Conservation (phyloP, 768 basidiomycete species). For the Trichaptum fuscoviolaceum region DNA sequence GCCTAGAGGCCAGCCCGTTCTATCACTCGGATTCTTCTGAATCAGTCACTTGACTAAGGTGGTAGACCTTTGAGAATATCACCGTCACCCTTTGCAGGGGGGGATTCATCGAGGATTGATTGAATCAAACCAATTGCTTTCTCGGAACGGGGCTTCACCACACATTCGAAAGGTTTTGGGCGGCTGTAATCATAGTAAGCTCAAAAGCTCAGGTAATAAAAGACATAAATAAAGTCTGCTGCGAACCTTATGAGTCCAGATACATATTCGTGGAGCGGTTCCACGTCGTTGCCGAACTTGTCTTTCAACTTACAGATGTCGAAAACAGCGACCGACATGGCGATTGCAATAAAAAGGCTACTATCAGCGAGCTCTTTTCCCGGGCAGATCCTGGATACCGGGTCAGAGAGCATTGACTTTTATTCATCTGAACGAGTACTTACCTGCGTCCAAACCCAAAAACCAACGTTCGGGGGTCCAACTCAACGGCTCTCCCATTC, state of each 20-base stretch:
- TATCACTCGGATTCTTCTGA: too few species aligned
- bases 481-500: constrained; percentile 17
- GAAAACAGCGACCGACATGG: constrained; percentile 26
- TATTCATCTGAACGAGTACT: constrained; percentile 17
- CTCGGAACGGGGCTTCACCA: neutral
- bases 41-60: too few species aligned
- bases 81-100: neutral
- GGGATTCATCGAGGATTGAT: neutral
- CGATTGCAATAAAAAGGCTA: constrained; percentile 23
- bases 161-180: neutral
- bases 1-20: too few species aligned
- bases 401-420: constrained; percentile 23
- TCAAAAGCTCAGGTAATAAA: neutral
- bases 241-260: neutral
- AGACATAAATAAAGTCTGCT: too few species aligned
- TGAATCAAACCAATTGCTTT: neutral
- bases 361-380: constrained; percentile 32
- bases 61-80: too few species aligned
- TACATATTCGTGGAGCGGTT: neutral
- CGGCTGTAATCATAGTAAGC: neutral
- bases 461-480: constrained; percentile 18
- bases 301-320: constrained; percentile 19
- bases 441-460: constrained; percentile 28
- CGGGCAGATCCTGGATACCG: constrained; percentile 30
- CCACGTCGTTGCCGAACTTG: neutral